phyloP scores from a whole-genome alignment of 2,329 filamentous ascomycete genomes.

The Biscogniauxia mediterranea region DNA sequence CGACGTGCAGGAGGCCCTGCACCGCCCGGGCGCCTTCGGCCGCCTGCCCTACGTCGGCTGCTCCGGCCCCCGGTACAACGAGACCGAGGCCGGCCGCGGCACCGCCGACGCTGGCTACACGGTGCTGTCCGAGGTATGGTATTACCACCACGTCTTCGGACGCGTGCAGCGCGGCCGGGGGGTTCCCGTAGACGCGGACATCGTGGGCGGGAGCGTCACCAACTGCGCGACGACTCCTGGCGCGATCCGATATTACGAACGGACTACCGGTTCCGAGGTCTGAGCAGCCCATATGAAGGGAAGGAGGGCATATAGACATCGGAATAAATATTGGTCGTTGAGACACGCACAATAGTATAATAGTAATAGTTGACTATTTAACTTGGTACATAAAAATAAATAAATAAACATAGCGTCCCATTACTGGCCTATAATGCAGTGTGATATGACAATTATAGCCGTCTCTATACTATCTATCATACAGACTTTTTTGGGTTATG shows the following conservation, averaged over 20 bases:
- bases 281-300: not conserved
- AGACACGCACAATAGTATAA: not conserved
- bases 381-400: not conserved
- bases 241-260: conserved; percentile 55
- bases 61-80: conserved; percentile 58
- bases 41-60: conserved; percentile 61
- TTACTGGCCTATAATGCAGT: conserved; percentile 10
- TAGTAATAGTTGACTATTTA: not conserved
- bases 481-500: conserved; percentile 14
- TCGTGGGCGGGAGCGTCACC: conserved; percentile 48
- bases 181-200: conserved; percentile 41
- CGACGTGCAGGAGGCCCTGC: conserved; percentile 51
- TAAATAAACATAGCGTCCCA: conserved; percentile 1
- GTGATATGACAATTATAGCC: conserved; percentile 5
- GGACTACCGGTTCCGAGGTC: conserved; percentile 40
- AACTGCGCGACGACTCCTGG: conserved; percentile 54
- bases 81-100: conserved; percentile 55
- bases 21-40: conserved; percentile 42
- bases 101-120: conserved; percentile 56
- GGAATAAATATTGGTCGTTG: too few relatives aligned
- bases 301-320: not conserved
- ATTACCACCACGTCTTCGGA: conserved; percentile 61
- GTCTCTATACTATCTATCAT: conserved; percentile 9
- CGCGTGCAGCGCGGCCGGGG: conserved; percentile 51
- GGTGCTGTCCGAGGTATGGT: conserved; percentile 62